phyloP scores from a whole-genome alignment of 2,329 filamentous ascomycete species.

The Emericellopsis atlantica region DNA sequence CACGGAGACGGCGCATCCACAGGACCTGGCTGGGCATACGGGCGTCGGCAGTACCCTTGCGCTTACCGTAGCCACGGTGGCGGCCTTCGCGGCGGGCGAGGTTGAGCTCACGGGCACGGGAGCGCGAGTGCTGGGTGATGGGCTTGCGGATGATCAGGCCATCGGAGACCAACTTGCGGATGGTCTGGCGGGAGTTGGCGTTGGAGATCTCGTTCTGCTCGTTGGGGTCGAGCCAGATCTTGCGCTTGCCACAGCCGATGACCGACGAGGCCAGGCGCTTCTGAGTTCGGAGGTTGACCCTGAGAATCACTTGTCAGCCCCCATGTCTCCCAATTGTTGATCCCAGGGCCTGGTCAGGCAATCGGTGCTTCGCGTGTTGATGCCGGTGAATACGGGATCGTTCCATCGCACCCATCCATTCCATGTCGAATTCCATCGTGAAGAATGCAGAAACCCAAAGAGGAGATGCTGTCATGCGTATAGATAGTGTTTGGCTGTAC shows the following conservation, averaged over 20 bases:
- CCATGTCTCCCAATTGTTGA: too few relatives aligned
- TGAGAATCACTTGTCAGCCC: conserved; percentile 23
- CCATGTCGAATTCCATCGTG: too few relatives aligned
- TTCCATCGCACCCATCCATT: too few relatives aligned
- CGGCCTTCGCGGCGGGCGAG: conserved; percentile 88
- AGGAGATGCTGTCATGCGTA: too few relatives aligned
- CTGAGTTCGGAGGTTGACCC: conserved; percentile 99
- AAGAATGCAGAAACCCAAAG: too few relatives aligned
- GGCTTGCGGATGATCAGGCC: conserved; percentile 99
- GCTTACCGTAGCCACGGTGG: conserved; percentile 99
- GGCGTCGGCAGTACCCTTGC: conserved; percentile 99
- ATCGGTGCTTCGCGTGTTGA: too few relatives aligned
- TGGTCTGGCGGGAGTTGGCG: conserved; percentile 99
- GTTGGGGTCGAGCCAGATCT: conserved; percentile 99
- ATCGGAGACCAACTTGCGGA: conserved; percentile 99
- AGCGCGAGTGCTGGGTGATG: conserved; percentile 98
- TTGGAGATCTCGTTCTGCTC: conserved; percentile 99
- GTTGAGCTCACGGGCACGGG: conserved; percentile 89
- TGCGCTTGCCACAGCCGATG: conserved; percentile 98
- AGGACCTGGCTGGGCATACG: conserved; percentile 98
- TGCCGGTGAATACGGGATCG: too few relatives aligned
- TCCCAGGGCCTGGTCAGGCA: too few relatives aligned
- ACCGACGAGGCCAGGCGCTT: conserved; percentile 99
- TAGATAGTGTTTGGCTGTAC: conserved; percentile 8
- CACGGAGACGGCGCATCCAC: conserved; percentile 99